Evolutionary conservation across 371 early-diverging fungal genomes (phyloP), one percentile per base, ranked within the genome.

Genomic region (Mucor indicus): DNA sequence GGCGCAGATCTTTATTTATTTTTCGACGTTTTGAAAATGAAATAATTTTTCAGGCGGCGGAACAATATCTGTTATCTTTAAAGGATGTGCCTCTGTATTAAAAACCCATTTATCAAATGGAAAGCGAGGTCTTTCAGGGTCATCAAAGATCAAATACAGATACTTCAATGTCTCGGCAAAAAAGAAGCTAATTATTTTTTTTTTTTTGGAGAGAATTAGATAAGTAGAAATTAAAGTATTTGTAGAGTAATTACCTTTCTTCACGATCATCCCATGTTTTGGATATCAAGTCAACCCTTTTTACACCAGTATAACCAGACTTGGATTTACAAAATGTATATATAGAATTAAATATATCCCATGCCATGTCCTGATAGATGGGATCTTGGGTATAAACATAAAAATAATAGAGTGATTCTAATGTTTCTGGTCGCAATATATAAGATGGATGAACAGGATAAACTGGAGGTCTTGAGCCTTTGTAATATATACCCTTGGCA

Each of bases 141-240:
- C 85, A 22, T 81, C 70, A 76, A 93, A 96, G 15, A 96, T 67
- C 30, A 95, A 65, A 57, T 92, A 96, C 36, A 96, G 72, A 62
- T 96, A 96, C 65, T 98, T 96, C 45, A 96, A 79, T 0, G 97
- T 96, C 62, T 98, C 98, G 0, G 92, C 93, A 60, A 91, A 75
- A 53, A 92, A 89, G 67, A 92, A 95, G 38, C 85, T 79, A 42
- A 12, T 29, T 29, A 8, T n/a, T n/a, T n/a, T n/a, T n/a, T n/a
- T n/a, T n/a, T n/a, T n/a, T n/a, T n/a, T n/a, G n/a, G n/a, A n/a
- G n/a, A n/a, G n/a, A n/a, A n/a, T n/a, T n/a, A n/a, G n/a, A n/a
- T n/a, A n/a, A n/a, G n/a, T n/a, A n/a, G n/a, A n/a, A n/a, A n/a
- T n/a, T n/a, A n/a, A n/a, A n/a, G n/a, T n/a, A 35, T 10, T 15